Evolutionary conservation across 352 stramenopile genomes (phyloP).

Genomic region (Pythium utonaiense): DNA sequence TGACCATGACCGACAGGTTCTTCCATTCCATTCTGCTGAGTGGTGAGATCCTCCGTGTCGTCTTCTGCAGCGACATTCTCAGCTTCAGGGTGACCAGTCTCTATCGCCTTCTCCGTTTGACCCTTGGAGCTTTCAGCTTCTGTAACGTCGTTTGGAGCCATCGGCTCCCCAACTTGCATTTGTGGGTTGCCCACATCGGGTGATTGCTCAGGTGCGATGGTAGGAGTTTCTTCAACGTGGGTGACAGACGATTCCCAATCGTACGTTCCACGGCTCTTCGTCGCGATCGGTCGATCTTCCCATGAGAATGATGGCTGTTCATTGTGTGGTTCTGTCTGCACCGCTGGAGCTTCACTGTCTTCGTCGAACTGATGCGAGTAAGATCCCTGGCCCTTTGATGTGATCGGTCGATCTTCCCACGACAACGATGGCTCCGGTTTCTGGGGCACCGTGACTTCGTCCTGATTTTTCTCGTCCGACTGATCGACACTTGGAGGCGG

Average conservation of each 20-base stretch:
- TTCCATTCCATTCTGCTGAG: background rate
- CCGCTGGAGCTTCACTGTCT: background rate
- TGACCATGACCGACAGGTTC: background rate
- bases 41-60: background rate
- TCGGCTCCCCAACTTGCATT: background rate
- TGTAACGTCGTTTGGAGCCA: too few species aligned
- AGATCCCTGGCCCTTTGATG: background rate
- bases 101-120: too few species aligned
- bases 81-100: background rate
- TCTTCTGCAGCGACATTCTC: background rate
- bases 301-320: background rate
- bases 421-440: background rate
- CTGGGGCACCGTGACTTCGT: background rate
- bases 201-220: background rate
- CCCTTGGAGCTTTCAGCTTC: too few species aligned
- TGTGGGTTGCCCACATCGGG: background rate
- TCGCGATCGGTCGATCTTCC: slow-evolving; percentile 14
- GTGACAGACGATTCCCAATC: slow-evolving; percentile 4
- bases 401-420: slow-evolving; percentile 14
- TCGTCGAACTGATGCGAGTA: background rate
- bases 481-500: background rate
- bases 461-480: background rate
- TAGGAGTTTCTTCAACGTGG: background rate
- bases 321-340: background rate
- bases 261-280: slow-evolving; percentile 7